phyloP scores from a whole-genome alignment of 106 monocot species.

The Narthecium ossifragum region DNA sequence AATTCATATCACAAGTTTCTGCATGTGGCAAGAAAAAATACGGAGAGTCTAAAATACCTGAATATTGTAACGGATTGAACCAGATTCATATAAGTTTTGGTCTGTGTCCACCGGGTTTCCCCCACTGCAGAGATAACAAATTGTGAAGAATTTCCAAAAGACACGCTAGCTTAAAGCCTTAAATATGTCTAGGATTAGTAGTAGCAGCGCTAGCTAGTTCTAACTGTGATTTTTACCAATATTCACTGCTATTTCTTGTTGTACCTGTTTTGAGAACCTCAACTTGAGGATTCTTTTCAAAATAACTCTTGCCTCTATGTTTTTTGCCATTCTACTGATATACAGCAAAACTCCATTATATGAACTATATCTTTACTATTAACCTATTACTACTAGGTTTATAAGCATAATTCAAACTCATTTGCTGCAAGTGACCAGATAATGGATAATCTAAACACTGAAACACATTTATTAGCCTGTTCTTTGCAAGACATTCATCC shows the following conservation, averaged over 20 bases:
- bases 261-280: background rate
- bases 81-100: slow-evolving; percentile 56
- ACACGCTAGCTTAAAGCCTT: no score
- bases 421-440: no score
- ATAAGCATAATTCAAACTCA: no score
- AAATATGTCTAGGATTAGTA: no score
- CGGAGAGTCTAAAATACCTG: slow-evolving; percentile 36
- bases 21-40: no score
- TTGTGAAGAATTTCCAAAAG: background rate
- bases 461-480: background rate
- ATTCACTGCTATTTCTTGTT: background rate
- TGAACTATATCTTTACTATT: no score
- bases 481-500: background rate
- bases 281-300: background rate
- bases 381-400: no score
- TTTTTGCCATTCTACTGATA: no score
- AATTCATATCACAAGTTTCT: no score
- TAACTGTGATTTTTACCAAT: background rate
- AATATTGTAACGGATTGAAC: slow-evolving; percentile 54
- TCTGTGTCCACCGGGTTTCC: slow-evolving; percentile 38
- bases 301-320: no score
- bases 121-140: slow-evolving; percentile 19
- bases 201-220: background rate
- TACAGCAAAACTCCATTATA: no score
- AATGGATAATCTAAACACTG: no score